These are phyloP conservation scores for Quercus phellos DNA, from an alignment of 331 rosid species.

Conservation along the genomic window DNA sequence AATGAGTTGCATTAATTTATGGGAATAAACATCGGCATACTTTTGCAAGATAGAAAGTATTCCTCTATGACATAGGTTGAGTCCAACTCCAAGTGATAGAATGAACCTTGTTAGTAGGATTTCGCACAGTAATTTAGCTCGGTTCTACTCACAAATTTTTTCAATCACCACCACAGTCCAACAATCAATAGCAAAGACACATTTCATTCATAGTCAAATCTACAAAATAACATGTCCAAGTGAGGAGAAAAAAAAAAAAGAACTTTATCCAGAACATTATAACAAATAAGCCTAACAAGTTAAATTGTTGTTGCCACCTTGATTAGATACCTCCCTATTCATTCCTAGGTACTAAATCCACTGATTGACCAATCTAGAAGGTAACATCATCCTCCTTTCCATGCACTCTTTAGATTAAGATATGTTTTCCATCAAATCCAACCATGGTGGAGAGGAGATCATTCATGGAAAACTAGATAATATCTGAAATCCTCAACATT, in stretches of 20 bases:
- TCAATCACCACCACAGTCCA: too few species aligned
- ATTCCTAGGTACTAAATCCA: conserved; percentile 92
- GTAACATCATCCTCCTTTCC: conserved; percentile 20
- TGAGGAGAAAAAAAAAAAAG: not conserved
- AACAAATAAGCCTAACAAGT: not conserved
- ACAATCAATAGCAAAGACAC: too few species aligned
- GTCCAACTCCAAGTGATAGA: not conserved
- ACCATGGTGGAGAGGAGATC: conserved; percentile 82
- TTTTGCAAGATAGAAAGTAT: not conserved
- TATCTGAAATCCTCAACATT: not conserved
- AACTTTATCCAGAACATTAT: not conserved
- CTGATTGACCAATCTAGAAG: conserved; percentile 69
- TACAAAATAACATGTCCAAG: not conserved
- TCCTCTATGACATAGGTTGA: not conserved
- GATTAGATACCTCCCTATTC: conserved; percentile 7
- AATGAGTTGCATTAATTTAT: not conserved
- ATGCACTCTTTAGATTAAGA: conserved; percentile 47
- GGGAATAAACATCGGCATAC: not conserved
- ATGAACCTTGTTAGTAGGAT: not conserved
- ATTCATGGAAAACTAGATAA: conserved; percentile 41
- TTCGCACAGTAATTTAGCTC: too few species aligned
- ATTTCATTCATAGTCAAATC: too few species aligned
- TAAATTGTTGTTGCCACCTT: not conserved
- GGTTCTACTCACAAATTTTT: too few species aligned
- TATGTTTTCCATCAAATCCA: conserved; percentile 79